Conservation (phyloP, 305 asterid species). For the Fraxinus platypoda region DNA sequence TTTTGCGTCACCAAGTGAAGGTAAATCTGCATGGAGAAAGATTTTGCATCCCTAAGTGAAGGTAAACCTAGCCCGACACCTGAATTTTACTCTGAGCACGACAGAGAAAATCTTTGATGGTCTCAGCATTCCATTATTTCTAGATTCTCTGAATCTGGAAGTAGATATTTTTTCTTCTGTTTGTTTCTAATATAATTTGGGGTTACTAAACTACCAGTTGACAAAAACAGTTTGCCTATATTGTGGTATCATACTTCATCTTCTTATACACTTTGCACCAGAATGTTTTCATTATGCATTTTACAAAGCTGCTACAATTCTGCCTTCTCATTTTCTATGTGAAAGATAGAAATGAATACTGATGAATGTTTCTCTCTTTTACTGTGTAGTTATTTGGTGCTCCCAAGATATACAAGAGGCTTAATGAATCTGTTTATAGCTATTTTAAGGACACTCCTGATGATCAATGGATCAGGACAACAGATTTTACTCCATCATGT, state of each 20-base stretch:
- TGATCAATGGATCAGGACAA: slow-evolving; percentile 85
- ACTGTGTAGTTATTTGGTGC: not conserved
- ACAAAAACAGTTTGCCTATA: not conserved
- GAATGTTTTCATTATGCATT: not conserved
- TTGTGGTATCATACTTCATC: not conserved
- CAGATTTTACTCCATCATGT: slow-evolving; percentile 61
- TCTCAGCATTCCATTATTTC: not conserved
- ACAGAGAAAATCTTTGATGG: not conserved
- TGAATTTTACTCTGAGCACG: not conserved
- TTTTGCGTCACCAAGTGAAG: not conserved
- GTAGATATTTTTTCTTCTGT: not conserved
- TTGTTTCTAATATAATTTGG: not conserved
- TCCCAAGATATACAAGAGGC: slow-evolving; percentile 52
- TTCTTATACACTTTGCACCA: not conserved
- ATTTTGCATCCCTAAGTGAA: not conserved
- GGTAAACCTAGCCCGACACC: not conserved
- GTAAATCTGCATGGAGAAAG: not conserved
- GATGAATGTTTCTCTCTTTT: slow-evolving; percentile 18
- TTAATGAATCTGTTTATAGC: slow-evolving; percentile 28
- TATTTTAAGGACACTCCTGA: slow-evolving; percentile 49
- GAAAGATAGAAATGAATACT: not conserved
- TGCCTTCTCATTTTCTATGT: not conserved
- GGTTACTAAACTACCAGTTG: not conserved
- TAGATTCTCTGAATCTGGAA: not conserved
- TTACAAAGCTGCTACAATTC: not conserved